Base-by-base conservation (phyloP, 352 stramenopile genomes). In the Phytophthora lateralis region DNA sequence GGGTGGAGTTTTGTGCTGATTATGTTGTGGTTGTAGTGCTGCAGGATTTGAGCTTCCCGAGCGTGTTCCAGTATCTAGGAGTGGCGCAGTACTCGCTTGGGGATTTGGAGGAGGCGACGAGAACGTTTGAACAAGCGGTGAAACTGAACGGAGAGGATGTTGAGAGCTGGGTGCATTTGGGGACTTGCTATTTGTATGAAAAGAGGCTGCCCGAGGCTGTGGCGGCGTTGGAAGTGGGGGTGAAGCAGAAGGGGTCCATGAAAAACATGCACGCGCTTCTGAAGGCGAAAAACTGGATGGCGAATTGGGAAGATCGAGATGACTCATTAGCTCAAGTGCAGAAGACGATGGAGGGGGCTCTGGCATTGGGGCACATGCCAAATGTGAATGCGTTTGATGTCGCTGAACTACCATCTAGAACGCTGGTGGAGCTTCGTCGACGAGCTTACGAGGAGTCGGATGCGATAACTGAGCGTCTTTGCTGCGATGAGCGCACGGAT, bases 281-380 rank as follows among this genome's bases (percentile, higher is more conserved):
- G 41, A 93, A 92, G 46, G 73, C 76, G 11, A 69, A 79, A 6
- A 88, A 82, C 43, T 92, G 81, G 85, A 74, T 92, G 54, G 77
- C 80, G 7, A 63, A 76, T 56, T 95, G 85, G 85, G 57, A 68
- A 7, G 82, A 88, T 37, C 66, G 76, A 14, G 83, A 93, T 3
- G 55, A 75, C 2, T 57, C 80, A 61, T 20, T 87, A n/a, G 76
- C 45, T 1, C 69, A 78, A 32, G 57, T 85, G 4, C 55, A 70
- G 26, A 35, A 17, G 10, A 63, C 41, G 3, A 38, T 89, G 4
- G 50, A 70, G 14, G 24, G 52, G 4, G 48, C 73, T 5, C 12
- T 88, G 15, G 17, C 15, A 12, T n/a, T 52, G 0, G 59, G 48
- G 2, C 50, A 57, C 1, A 8, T 29, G 20, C 50, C 59, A 0